Base-by-base conservation (phyloP, 495 filamentous ascomycete species). In the Trichoderma orchidacearum region DNA sequence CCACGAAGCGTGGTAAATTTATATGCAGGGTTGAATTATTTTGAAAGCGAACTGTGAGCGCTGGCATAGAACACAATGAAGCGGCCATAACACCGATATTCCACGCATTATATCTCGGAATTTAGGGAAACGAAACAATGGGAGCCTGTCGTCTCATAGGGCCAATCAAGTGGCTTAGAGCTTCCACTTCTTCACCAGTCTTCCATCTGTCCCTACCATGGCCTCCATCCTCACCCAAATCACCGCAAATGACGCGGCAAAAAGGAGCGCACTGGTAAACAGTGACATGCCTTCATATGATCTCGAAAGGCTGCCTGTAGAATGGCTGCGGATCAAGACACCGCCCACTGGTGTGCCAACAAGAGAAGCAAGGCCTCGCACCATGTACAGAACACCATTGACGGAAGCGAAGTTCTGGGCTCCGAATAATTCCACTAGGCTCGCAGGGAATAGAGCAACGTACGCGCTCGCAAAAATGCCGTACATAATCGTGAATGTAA, bases 331-430 rank as follows among this genome's bases (percentile, higher is more conserved):
- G 58, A 73, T 69, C 55, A 76, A 53, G 4, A 68, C 60, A 3
- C 73, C 73, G 2, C 64, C 68, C n/a, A 73, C 56, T 0, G 68
- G 73, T 6, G 72, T 75, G n/a, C 73, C 73, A 17, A 75, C 34
- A 13, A 75, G 48, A 0, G 70, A 70, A 0, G 65, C 72, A 51
- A 74, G 50, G 2, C 73, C 73, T 48, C 70, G 60, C 0, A 76
- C 52, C 69, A 76, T 72, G 35, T 75, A 75, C 23, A 76, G 57
- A 4, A 70, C 56, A 0, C 73, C 73, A 32, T 73, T 76, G 18
- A 75, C 66, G 59, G 63, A 67, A 12, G 66, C 62, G 31, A 75
- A 73, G 51, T 73, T 64, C 34, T 74, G 66, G 5, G 70, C 61
- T 0, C 72, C 73, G 53, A 76, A 76, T 1, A 70, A 55, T 52